Conservation (phyloP, 2,329 filamentous ascomycete genomes). For the Pseudocercospora pini-densiflorae region DNA sequence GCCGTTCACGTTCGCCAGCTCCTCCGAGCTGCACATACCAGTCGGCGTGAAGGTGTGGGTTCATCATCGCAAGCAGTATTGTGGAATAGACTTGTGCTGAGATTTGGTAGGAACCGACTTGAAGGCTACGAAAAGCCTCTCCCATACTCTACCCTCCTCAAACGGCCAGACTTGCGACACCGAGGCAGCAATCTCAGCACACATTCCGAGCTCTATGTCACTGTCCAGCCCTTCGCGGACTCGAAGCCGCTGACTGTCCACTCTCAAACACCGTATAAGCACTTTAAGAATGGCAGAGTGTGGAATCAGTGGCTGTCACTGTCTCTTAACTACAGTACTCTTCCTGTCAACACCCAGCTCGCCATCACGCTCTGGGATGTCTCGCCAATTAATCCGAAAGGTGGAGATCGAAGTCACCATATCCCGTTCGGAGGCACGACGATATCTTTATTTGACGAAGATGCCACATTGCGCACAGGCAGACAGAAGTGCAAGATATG, state of each 20-base stretch:
- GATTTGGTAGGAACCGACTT: slow-evolving; percentile 61
- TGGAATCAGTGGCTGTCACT: slow-evolving; percentile 98
- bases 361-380: slow-evolving; percentile 96
- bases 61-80: slow-evolving; percentile 15
- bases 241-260: slow-evolving; percentile 93
- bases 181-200: slow-evolving; percentile 83
- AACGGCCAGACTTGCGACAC: slow-evolving; percentile 79
- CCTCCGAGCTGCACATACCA: slow-evolving; percentile 78
- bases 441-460: slow-evolving; percentile 85
- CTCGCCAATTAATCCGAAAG: slow-evolving; percentile 74
- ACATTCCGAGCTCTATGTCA: slow-evolving; percentile 89
- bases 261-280: slow-evolving; percentile 88
- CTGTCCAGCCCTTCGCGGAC: slow-evolving; percentile 91
- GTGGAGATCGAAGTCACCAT: slow-evolving; percentile 74
- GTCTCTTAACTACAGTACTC: slow-evolving; percentile 80
- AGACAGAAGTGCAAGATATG: slow-evolving; percentile 89
- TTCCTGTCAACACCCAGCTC: slow-evolving; percentile 80
- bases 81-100: slow-evolving; percentile 29
- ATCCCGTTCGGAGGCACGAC: slow-evolving; percentile 96
- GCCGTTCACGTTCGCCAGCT: slow-evolving; percentile 92
- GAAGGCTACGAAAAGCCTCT: slow-evolving; percentile 79
- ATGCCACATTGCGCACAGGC: slow-evolving; percentile 89
- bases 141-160: slow-evolving; percentile 76
- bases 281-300: slow-evolving; percentile 73
- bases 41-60: slow-evolving; percentile 67